Conservation (phyloP, 805 yeast genomes). For the Lipomyces yamanashiensis region DNA sequence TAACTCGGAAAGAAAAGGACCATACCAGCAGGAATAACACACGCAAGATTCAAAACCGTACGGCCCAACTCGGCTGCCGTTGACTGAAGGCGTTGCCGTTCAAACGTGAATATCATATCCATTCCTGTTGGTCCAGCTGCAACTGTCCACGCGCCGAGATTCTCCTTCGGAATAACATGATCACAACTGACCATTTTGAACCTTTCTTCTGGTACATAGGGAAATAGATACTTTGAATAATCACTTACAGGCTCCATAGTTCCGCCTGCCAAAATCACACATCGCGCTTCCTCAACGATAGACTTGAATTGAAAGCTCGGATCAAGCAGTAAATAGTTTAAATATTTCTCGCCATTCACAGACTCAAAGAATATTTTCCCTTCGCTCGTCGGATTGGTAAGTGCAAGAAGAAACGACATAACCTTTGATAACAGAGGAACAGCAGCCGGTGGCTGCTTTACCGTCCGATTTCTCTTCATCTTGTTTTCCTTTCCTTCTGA, state of each 20-base stretch:
- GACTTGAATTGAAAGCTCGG: conserved; percentile 73
- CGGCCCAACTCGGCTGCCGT: conserved; percentile 56
- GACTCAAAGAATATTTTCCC: conserved; percentile 76
- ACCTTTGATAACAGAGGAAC: conserved; percentile 69
- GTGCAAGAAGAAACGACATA: conserved; percentile 62
- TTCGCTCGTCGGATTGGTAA: conserved; percentile 76
- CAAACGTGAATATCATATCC: conserved; percentile 70
- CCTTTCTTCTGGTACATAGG: conserved; percentile 51
- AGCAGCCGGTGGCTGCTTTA: conserved; percentile 15
- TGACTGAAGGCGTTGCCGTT: conserved; percentile 54
- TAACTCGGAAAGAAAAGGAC: conserved; percentile 89
- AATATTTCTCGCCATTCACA: conserved; percentile 41
- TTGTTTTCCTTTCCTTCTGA: conserved; percentile 14
- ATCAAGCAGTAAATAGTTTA: conserved; percentile 77
- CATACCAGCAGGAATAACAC: conserved; percentile 68
- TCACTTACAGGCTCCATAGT: conserved; percentile 89
- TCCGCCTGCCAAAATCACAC: conserved; percentile 88
- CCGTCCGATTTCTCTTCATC: background rate
- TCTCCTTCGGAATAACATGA: conserved; percentile 77
- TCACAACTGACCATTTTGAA: conserved; percentile 71
- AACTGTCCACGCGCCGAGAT: conserved; percentile 66
- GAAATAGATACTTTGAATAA: conserved; percentile 67
- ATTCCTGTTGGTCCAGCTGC: conserved; percentile 39
- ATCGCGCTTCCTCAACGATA: conserved; percentile 64
- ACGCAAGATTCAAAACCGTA: conserved; percentile 51